These are phyloP conservation scores for Cinnamomum micranthum DNA, from an alignment of 164 flowering plant genomes.

Conservation along the genomic window DNA sequence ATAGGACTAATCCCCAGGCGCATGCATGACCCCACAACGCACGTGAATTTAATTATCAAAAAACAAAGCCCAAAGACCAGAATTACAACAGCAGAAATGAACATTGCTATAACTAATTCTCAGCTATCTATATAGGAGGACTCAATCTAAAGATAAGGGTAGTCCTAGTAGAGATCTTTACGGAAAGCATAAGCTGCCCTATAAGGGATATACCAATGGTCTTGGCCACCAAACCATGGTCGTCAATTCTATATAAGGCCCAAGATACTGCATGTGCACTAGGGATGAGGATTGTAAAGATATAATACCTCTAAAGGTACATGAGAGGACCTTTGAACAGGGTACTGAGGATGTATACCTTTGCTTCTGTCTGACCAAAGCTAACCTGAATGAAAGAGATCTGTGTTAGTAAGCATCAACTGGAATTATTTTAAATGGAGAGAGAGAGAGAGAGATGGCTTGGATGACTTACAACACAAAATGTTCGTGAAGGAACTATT, in stretches of 20 bases:
- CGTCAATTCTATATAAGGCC: not conserved
- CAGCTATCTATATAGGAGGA: not conserved
- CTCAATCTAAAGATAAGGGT: not conserved
- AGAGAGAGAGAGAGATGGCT: not conserved
- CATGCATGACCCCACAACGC: too few relatives aligned
- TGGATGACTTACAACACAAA: conserved; percentile 69
- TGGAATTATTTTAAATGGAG: conserved; percentile 1
- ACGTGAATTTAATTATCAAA: too few relatives aligned
- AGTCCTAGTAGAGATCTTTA: not conserved
- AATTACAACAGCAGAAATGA: not conserved
- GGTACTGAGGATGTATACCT: conserved; percentile 50
- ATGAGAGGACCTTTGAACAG: not conserved
- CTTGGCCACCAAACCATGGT: not conserved
- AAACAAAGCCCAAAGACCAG: too few relatives aligned
- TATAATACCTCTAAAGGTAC: not conserved
- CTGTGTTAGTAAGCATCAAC: not conserved
- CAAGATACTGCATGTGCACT: not conserved
- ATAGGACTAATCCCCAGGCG: too few relatives aligned
- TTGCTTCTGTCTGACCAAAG: conserved; percentile 91
- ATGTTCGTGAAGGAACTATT: conserved; percentile 85
- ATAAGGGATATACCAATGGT: not conserved
- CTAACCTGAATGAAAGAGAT: conserved; percentile 57
- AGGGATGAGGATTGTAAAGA: not conserved
- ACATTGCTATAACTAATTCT: not conserved
- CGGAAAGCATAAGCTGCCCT: not conserved